Evolutionary conservation across 208 protist species (phyloP), one percentile per base, ranked within the genome.

Genomic region (Endotrypanum monterogeii): DNA sequence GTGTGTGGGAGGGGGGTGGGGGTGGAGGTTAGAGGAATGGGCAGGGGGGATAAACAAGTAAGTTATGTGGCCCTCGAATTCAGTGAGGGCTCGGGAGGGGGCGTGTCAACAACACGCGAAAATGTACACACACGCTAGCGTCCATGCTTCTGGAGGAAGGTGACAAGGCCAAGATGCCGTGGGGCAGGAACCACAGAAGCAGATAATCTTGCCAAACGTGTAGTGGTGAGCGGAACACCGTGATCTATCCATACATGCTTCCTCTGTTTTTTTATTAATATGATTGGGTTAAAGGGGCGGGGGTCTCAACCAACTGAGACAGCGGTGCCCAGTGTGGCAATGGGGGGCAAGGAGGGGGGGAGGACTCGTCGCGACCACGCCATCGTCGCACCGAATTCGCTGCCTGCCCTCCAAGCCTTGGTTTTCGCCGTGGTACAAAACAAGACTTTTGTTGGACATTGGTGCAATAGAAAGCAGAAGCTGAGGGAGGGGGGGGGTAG

Each of bases 391-490:
- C 28, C 41, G 25, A 52, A 23, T 41, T 25, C 25, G 41, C 8
- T 46, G 25, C 63, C 63, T 28, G 9, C 23, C 20, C 35, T 52
- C 14, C 23, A n/a, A 25, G 25, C 23, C 41, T 6, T n/a, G 57
- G 5, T 46, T 4, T 12, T 41, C 56, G 32, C 3, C 54, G 69
- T 8, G 69, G 52, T 16, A 75, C n/a, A n/a, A 3, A 16, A 70
- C 65, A 48, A 75, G 57, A 28, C 39, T 18, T 11, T 68, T 50
- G 61, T 80, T 67, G 41, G 71, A 18, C 0, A 69, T 78, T 66
- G 73, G 41, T 5, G 28, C 56, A 7, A 35, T 80, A 2, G 32
- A n/a, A 8, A 75, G 28, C 16, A 80, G 69, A 3, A 80, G 51
- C 25, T 71, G 18, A 23, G 71, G 54, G 2, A 65, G 62, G 9